phyloP scores from a whole-genome alignment of 2,329 filamentous ascomycete genomes.

The Alternaria longipes region DNA sequence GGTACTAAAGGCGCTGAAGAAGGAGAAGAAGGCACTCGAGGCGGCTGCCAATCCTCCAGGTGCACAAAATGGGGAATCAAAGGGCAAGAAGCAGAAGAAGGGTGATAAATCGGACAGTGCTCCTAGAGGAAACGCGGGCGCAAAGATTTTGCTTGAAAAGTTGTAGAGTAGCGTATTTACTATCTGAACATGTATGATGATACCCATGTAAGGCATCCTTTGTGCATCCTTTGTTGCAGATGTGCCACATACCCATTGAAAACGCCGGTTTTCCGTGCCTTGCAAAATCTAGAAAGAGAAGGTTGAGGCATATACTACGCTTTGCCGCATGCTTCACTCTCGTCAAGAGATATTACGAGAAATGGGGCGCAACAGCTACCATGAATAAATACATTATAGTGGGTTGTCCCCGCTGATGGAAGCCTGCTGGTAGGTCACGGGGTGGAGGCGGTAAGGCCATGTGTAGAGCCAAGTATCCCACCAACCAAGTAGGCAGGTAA shows the following conservation, averaged over 20 bases:
- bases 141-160: conserved; percentile 57
- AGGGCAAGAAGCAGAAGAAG: conserved; percentile 49
- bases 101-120: conserved; percentile 51
- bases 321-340: background rate
- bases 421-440: too few relatives aligned
- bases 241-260: background rate
- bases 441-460: too few relatives aligned
- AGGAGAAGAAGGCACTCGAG: conserved; percentile 75
- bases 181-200: conserved; percentile 14
- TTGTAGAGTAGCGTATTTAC: conserved; percentile 30
- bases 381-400: too few relatives aligned
- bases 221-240: background rate
- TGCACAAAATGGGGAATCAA: conserved; percentile 44
- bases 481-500: background rate
- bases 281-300: background rate
- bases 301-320: background rate
- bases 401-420: too few relatives aligned
- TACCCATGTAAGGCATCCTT: conserved; percentile 5
- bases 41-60: conserved; percentile 67
- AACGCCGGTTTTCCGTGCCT: background rate
- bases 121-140: conserved; percentile 56
- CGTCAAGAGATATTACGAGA: too few relatives aligned
- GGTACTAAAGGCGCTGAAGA: conserved; percentile 74
- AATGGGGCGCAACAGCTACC: too few relatives aligned
- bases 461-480: background rate